Conservation (phyloP, 2,329 filamentous ascomycete species). For the Colletotrichum caudatum region DNA sequence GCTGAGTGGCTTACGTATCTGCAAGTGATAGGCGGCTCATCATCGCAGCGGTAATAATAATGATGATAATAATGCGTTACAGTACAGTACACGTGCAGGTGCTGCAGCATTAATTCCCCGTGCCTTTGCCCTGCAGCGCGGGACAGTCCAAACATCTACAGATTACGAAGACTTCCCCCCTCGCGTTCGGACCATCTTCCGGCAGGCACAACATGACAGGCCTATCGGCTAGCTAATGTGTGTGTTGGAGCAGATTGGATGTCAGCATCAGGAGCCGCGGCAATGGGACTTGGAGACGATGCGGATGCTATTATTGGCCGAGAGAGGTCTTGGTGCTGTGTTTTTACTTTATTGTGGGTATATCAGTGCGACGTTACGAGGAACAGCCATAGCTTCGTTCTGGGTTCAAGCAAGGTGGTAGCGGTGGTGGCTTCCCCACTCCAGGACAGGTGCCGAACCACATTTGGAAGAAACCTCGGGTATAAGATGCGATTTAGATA, state of each 20-base stretch:
- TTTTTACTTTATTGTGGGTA: not conserved
- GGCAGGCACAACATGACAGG: not conserved
- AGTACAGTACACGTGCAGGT: not conserved
- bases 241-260: not conserved
- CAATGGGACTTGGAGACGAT: not conserved
- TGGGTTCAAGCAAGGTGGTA: not conserved
- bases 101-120: not conserved
- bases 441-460: not conserved
- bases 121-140: constrained; percentile 5
- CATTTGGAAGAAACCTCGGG: not conserved
- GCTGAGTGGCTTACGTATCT: not conserved
- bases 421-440: not conserved
- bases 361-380: not conserved
- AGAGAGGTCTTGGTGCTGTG: not conserved
- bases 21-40: not conserved
- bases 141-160: not conserved
- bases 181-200: not conserved
- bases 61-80: not conserved
- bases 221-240: not conserved
- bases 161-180: not conserved
- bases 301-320: not conserved
- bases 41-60: not conserved
- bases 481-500: not conserved
- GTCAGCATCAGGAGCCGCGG: not conserved
- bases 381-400: not conserved